phyloP scores from a whole-genome alignment of 768 basidiomycete genomes.

The Botryobasidium botryosum region DNA sequence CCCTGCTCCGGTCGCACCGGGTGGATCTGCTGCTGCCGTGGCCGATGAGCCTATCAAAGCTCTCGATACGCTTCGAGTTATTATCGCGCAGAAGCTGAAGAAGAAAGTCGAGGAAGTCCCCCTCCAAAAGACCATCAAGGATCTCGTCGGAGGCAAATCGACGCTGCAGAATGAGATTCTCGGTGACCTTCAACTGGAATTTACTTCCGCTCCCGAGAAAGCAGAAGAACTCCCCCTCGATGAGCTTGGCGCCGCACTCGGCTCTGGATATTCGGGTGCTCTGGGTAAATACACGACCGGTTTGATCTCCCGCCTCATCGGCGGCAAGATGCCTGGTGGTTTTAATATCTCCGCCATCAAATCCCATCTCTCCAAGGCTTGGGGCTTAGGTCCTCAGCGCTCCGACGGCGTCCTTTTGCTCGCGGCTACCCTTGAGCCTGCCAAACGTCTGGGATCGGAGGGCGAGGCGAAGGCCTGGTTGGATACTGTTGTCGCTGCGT shows the following conservation, averaged over 20 bases:
- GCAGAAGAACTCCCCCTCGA: conserved; percentile 94
- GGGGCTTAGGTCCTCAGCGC: conserved; percentile 87
- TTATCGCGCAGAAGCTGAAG: conserved; percentile 98
- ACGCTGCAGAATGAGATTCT: conserved; percentile 98
- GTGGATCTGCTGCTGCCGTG: conserved; percentile 52
- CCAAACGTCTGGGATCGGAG: conserved; percentile 85
- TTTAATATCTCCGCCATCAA: conserved; percentile 92
- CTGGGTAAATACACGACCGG: conserved; percentile 90
- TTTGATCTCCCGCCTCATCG: conserved; percentile 78
- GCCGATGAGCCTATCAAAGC: conserved; percentile 89
- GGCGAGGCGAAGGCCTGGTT: conserved; percentile 88
- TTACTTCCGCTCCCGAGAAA: conserved; percentile 90
- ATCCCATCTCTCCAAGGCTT: conserved; percentile 71
- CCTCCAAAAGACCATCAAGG: conserved; percentile 88
- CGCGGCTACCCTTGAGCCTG: conserved; percentile 82
- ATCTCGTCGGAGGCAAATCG: conserved; percentile 95
- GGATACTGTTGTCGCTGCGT: conserved; percentile 64
- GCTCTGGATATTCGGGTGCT: conserved; percentile 62
- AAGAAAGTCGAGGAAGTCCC: conserved; percentile 83
- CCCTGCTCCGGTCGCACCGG: conserved; percentile 29
- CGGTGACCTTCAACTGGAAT: conserved; percentile 92
- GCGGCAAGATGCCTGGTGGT: conserved; percentile 96
- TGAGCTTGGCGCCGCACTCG: conserved; percentile 77
- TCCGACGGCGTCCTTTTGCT: conserved; percentile 81
- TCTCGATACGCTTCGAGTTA: conserved; percentile 64